Conservation (phyloP, 169 alveolate genomes). For the Cryptosporidium canis region DNA sequence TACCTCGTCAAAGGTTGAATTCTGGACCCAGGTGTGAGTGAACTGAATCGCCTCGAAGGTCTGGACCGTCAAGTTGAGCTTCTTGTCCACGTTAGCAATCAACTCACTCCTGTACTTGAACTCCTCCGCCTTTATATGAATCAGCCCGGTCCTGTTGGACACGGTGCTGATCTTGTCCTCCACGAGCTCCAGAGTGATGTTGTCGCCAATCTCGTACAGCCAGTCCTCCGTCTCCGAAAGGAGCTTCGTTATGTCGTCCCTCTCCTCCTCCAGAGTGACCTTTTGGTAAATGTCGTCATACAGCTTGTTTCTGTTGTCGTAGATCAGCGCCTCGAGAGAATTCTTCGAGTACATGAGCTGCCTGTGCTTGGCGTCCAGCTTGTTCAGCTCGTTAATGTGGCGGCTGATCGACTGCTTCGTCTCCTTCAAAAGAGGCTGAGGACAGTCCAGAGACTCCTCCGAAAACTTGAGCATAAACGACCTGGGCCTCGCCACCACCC, state of each 20-base stretch:
- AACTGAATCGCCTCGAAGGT: constrained; percentile 29
- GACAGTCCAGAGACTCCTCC: constrained; percentile 20
- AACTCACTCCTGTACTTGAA: constrained; percentile 27
- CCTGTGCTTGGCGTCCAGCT: constrained; percentile 57
- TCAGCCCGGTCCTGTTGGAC: constrained; percentile 3
- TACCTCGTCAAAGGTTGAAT: constrained; percentile 56
- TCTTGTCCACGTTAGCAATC: constrained; percentile 20
- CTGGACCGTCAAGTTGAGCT: constrained; percentile 39
- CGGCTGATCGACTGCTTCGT: constrained; percentile 35
- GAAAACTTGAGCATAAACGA: constrained; percentile 35
- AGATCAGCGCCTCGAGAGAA: constrained; percentile 38
- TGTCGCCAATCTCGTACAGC: constrained; percentile 63
- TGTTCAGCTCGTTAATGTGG: constrained; percentile 55
- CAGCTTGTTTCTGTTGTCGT: constrained; percentile 54
- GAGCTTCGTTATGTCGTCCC: constrained; percentile 3
- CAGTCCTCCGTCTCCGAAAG: constrained; percentile 55
- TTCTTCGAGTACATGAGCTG: constrained; percentile 61
- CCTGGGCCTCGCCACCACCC: neutral
- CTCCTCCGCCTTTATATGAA: constrained; percentile 52
- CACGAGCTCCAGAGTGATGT: constrained; percentile 4
- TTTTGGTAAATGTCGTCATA: constrained; percentile 48
- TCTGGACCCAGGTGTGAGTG: constrained; percentile 72
- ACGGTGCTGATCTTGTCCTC: constrained; percentile 27
- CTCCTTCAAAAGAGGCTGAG: constrained; percentile 19
- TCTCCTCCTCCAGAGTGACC: constrained; percentile 54